Evolutionary conservation across 768 basidiomycete species (phyloP), one percentile per base, ranked within the genome.

Genomic region (Rhodotorula kratochvilovae): DNA sequence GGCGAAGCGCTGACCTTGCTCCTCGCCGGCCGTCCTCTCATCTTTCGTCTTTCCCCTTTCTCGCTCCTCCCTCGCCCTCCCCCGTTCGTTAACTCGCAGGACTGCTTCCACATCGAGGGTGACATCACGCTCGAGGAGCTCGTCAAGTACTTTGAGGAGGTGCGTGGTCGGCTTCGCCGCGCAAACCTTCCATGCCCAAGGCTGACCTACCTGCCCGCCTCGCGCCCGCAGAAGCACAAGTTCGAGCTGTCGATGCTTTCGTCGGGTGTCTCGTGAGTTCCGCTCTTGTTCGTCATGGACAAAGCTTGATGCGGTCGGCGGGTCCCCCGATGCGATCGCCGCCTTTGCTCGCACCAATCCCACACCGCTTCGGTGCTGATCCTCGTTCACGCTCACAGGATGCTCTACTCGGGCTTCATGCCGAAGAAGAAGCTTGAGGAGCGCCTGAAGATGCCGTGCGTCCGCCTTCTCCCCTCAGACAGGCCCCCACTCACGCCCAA

Each of bases 361-460:
- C n/a, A n/a, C n/a, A n/a, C n/a, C n/a, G n/a, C n/a, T n/a, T n/a
- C n/a, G n/a, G n/a, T n/a, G 93, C 53, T 53, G 27, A 27, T 21
- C 27, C 21, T 46, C 45, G n/a, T n/a, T 36, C 10, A 15, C 56
- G 7, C 35, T 57, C 94, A 97, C 45, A 93, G 92, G 78, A 95
- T 98, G 94, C 83, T 98, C 43, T 98, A 94, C 92, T 93, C 91
- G 71, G 88, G 90, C 45, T 99, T 95, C 81, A 85, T 91, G 63
- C 89, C 88, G 65, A 90, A 88, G 83, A 91, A 91, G 84, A 98
- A 98, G 89, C 39, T 70, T 12, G 59, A 77, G 36, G 78, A 78
- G 55, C 55, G 78, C 11, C 61, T 78, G 8, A 58, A 54, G 39
- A 77, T 73, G 70, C 71, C 61, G 77, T 78, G 53, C 39, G 94